Base-by-base conservation (phyloP, 352 stramenopile genomes). In the Chrysophaeum taylorii region DNA sequence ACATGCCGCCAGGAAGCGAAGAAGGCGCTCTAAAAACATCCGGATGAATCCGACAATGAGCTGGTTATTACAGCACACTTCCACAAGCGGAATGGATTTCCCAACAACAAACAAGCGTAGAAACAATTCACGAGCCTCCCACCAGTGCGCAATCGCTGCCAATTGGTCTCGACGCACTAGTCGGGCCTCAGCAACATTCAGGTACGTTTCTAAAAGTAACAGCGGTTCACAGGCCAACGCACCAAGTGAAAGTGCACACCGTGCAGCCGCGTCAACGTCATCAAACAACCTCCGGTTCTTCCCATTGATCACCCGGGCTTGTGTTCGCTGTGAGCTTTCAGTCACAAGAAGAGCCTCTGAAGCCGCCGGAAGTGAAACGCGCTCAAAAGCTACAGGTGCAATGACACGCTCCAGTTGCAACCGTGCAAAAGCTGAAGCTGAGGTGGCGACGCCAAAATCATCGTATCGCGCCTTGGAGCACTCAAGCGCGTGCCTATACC, bases 391-490 rank as follows among this genome's bases (percentile, higher is more conserved):
- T n/a, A n/a, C n/a, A n/a, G n/a, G 18, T 5, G 21, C 5, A 60
- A 60, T 33, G 18, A 60, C 21, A 9, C 18, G 7, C 9, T 31
- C 48, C n/a, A 60, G 48, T 18, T 25, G 25, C 15, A 31, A n/a
- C 9, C 18, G 9, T 15, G 48, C 48, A 60, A 60, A 60, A 21
- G 48, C 48, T 23, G 48, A n/a, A 23, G 48, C 48, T 18, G 48
- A 18, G 9, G 9, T 18, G 15, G 48, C 48, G 21, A 60, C 21
- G 25, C 48, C 48, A 60, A 60, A 60, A 5, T 5, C n/a, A 31
- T 60, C 48, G 21, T 60, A 15, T n/a, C n/a, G 25, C 33, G 48
- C 48, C 48, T 60, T 60, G 25, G 33, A 60, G 48, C 48, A 60
- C 25, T 60, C 48, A 4, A 60, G 21, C 33, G 48, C 48, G 15